A percentile compares a stretch with the other conserved stretches of the same genome.
phyloP scores from a whole-genome alignment of 139 green algal genomes.

The Axilococcus clingmanii region DNA sequence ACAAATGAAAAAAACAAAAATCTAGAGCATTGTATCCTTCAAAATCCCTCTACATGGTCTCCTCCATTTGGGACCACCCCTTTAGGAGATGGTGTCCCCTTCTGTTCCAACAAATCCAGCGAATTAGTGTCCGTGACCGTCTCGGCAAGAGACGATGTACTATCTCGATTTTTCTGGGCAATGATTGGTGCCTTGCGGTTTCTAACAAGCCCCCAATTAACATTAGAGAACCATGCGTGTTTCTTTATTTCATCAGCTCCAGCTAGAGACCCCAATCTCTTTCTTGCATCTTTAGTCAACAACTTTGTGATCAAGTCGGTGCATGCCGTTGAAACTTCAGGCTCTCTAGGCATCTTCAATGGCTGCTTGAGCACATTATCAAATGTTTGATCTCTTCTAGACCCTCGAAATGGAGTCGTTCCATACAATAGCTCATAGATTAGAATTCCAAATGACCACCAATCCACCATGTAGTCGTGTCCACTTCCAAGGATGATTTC shows the following conservation, averaged over 20 bases:
- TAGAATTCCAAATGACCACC: constrained; percentile 91
- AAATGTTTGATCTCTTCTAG: constrained; percentile 80
- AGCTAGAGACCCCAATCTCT: constrained; percentile 48
- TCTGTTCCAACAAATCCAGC: too few relatives aligned
- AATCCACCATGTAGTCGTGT: constrained; percentile 63
- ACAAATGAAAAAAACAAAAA: too few relatives aligned
- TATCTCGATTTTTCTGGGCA: background rate
- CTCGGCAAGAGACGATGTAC: too few relatives aligned
- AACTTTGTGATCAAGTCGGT: constrained; percentile 72
- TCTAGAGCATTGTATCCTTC: too few relatives aligned
- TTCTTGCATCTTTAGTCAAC: constrained; percentile 53
- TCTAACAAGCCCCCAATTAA: constrained; percentile 86
- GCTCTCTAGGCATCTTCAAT: constrained; percentile 66
- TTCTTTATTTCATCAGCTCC: constrained; percentile 92
- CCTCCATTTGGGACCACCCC: too few relatives aligned
- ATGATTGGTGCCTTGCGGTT: constrained; percentile 24
- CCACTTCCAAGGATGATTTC: constrained; percentile 45
- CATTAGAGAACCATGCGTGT: constrained; percentile 79
- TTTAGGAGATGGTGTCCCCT: too few relatives aligned
- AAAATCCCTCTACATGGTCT: too few relatives aligned
- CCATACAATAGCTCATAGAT: constrained; percentile 92
- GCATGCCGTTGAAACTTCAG: constrained; percentile 25
- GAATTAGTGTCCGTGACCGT: too few relatives aligned
- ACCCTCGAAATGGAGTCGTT: constrained; percentile 68
- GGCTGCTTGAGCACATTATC: constrained; percentile 84